Base-by-base conservation (phyloP, 1,139 yeast species). In the Candida sojae region DNA sequence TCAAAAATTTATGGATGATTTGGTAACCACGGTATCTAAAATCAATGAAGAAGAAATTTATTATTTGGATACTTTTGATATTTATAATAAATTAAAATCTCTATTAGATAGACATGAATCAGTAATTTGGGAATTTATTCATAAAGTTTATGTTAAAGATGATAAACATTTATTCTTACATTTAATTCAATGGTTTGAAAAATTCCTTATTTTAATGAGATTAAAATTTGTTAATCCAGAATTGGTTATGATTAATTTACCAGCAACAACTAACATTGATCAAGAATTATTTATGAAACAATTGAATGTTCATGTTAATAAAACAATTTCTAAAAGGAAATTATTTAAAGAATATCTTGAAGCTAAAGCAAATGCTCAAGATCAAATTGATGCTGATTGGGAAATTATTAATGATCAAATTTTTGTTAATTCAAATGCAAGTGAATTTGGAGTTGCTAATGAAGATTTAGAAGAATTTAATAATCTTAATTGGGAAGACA, bases 141-240 rank as follows among this genome's bases (percentile, higher is more conserved):
- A 89, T 59, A 84, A 86, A 48, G 79, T 91, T 26, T 91, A 91
- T 63, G 59, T 75, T 25, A 82, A 87, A 53, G 97, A 92, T 60
- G 79, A 84, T 42, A 88, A 88, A 17, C 70, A 79, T 13, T 68
- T 92, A 4, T 92, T 92, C 64, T 80, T 83, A 49, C 84, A 83
- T 10, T 69, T 92, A 46, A 78, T 89, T 44, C 66, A 68, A 12
- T 92, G 97, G 97, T 67, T 79, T 35, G 80, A 80, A 53, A 66
- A 67, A 38, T 78, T 88, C 53, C 73, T 86, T 42, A 63, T 65
- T 5, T 77, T 88, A 45, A 69, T 90, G 39, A 74, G 84, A 45
- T 77, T 84, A 55, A 79, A 90, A 53, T 84, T 85, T 54, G 70
- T 68, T 2, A 83, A 87, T 32, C 75, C 76, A 25, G 71, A 68